Base-by-base conservation (phyloP, 345 rosid genomes). In the Eutrema yunnanense region DNA sequence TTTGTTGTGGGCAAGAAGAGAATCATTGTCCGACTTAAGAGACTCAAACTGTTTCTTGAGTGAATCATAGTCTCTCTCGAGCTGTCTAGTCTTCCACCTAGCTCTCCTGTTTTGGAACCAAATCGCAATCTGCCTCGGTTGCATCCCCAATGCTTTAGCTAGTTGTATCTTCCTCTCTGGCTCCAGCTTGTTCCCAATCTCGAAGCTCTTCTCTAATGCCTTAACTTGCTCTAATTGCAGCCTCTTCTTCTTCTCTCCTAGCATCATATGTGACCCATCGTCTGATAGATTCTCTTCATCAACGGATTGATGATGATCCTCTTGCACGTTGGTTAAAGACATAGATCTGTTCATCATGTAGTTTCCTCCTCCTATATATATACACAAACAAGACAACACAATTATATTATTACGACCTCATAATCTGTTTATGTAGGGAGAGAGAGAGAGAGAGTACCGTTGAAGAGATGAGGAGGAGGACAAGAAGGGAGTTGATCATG, bases 41-140 rank as follows among this genome's bases (percentile, higher is more conserved):
- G 82, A 74, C 61, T 88, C 93, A 76, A 75, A 84, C 77, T 86
- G 88, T 78, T 83, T 83, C 83, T 84, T 88, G 77, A 88, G 75
- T 47, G 80, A 84, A 50, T 81, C 86, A 62, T 88, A 88, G 56
- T 86, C 90, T 67, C 78, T 80, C 77, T 88, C 93, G 62, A 86
- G 79, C 75, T 86, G 90, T 75, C 87, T 88, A n/a, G 88, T 84
- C 81, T 88, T 88, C 93, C 93, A 88, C 41, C 90, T 79, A 38
- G 90, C 93, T 70, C 93, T 84, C 62, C 90, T 79, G 79, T 86
- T 88, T 72, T 88, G 93, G 67, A 88, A 88, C 93, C 93, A 88
- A 30, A 88, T 88, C 12, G 93, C 90, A 3, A 88, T 67, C 71
- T 88, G 93, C 52, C 90, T 80, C 3, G 93, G 90, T 79, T 84